Conservation (phyloP, 2,329 filamentous ascomycete species). For the Hypoxylon sp. region DNA sequence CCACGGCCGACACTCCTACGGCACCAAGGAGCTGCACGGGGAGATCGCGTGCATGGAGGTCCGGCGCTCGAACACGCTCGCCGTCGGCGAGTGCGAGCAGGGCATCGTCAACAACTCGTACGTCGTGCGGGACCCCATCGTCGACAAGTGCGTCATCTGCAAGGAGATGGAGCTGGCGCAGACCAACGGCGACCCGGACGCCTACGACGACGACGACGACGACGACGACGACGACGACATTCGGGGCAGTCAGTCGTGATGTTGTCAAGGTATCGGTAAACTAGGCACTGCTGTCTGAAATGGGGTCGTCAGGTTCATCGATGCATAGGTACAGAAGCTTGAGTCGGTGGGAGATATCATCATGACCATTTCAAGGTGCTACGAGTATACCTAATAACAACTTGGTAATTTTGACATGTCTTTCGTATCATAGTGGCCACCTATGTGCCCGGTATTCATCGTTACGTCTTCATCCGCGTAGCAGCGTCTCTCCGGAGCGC, state of each 20-base stretch:
- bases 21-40: no score
- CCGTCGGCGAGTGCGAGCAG: not conserved
- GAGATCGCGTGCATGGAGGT: not conserved
- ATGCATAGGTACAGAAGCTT: not conserved
- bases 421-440: not conserved
- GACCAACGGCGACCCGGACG: no score
- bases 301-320: not conserved
- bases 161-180: not conserved
- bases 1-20: not conserved
- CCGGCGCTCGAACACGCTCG: no score
- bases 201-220: no score
- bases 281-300: not conserved
- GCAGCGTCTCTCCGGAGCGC: slow-evolving; percentile 58
- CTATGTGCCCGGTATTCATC: not conserved
- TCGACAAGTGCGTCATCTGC: not conserved
- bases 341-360: not conserved
- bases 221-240: not conserved
- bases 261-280: no score
- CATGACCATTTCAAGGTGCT: not conserved
- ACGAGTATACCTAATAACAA: not conserved
- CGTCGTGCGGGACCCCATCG: not conserved
- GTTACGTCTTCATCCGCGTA: slow-evolving; percentile 37
- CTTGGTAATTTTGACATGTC: not conserved
- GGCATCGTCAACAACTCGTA: not conserved
- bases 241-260: no score